These are phyloP conservation scores for Cytospora chrysosperma DNA, from an alignment of 2,329 filamentous ascomycete genomes.

Conservation along the genomic window DNA sequence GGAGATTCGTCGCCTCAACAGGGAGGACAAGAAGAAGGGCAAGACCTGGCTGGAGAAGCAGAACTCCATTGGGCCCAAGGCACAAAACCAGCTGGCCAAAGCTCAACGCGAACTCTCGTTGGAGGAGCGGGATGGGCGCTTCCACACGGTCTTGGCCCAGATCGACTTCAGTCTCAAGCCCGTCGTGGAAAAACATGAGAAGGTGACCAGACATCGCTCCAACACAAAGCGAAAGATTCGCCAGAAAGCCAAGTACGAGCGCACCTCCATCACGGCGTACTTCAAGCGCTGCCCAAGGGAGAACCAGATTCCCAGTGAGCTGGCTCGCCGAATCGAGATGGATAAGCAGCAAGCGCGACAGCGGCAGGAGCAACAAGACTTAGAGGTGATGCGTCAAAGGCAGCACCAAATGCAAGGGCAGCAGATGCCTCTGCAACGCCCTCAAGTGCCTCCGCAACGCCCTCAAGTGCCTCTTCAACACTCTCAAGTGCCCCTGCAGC, in stretches of 20 bases:
- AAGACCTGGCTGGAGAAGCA: slow-evolving; percentile 20
- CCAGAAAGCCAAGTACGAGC: slow-evolving; percentile 36
- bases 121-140: slow-evolving; percentile 39
- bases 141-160: slow-evolving; percentile 43
- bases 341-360: slow-evolving; percentile 9
- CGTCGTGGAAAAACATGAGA: slow-evolving; percentile 8
- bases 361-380: neutral
- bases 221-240: slow-evolving; percentile 30
- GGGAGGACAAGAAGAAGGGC: slow-evolving; percentile 41
- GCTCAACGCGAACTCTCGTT: slow-evolving; percentile 36
- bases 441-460: neutral
- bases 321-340: slow-evolving; percentile 11
- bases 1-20: slow-evolving; percentile 40
- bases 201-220: slow-evolving; percentile 11
- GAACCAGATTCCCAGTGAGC: slow-evolving; percentile 22
- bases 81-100: slow-evolving; percentile 44
- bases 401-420: neutral
- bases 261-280: slow-evolving; percentile 45
- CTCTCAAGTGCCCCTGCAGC: slow-evolving; percentile 5
- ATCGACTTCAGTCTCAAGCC: slow-evolving; percentile 40
- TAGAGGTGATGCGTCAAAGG: neutral
- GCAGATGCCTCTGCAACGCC: slow-evolving; percentile 3
- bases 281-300: slow-evolving; percentile 42
- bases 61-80: slow-evolving; percentile 32
- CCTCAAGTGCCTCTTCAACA: too few relatives aligned